Evolutionary conservation across 768 basidiomycete species (phyloP).

Genomic region (Suillus hirtellus): DNA sequence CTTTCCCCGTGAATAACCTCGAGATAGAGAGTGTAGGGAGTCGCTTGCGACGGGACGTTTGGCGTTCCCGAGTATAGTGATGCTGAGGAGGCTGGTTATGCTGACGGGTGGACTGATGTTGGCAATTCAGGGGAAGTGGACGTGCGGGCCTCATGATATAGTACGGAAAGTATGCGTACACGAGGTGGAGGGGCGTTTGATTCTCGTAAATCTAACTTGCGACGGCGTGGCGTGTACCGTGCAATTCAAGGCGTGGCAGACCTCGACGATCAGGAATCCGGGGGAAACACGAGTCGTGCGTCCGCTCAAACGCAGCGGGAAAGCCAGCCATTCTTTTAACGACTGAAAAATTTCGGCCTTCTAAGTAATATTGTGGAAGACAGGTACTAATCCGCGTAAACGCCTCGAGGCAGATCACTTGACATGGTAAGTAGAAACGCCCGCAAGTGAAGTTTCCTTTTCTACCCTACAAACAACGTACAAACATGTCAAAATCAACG

Average conservation of each 20-base stretch:
- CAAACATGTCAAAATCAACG: not conserved
- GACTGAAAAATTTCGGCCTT: constrained; percentile 19
- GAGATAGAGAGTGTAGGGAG: constrained; percentile 30
- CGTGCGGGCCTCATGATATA: constrained; percentile 32
- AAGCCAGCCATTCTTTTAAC: constrained; percentile 24
- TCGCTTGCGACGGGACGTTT: constrained; percentile 37
- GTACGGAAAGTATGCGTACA: constrained; percentile 22
- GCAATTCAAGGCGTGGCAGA: constrained; percentile 15
- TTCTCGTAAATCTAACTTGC: constrained; percentile 18
- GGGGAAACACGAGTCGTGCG: constrained; percentile 29
- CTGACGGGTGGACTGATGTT: constrained; percentile 26
- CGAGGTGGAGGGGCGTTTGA: constrained; percentile 30
- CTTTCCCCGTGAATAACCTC: constrained; percentile 33
- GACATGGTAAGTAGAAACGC: constrained; percentile 3
- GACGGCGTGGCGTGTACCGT: constrained; percentile 32
- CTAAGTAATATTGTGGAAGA: constrained; percentile 11
- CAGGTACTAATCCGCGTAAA: constrained; percentile 1
- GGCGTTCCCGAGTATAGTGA: constrained; percentile 23
- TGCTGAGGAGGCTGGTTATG: constrained; percentile 22
- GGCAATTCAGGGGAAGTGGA: constrained; percentile 24
- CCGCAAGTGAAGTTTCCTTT: not conserved
- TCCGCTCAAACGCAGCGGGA: constrained; percentile 27
- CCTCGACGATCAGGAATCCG: constrained; percentile 15
- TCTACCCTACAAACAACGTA: not conserved
- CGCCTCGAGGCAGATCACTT: constrained; percentile 29